A percentile compares a stretch with the other conserved stretches of the same genome.
These are phyloP conservation scores for Thalassia testudinum DNA, from an alignment of 116 monocot genomes.

Conservation along the genomic window DNA sequence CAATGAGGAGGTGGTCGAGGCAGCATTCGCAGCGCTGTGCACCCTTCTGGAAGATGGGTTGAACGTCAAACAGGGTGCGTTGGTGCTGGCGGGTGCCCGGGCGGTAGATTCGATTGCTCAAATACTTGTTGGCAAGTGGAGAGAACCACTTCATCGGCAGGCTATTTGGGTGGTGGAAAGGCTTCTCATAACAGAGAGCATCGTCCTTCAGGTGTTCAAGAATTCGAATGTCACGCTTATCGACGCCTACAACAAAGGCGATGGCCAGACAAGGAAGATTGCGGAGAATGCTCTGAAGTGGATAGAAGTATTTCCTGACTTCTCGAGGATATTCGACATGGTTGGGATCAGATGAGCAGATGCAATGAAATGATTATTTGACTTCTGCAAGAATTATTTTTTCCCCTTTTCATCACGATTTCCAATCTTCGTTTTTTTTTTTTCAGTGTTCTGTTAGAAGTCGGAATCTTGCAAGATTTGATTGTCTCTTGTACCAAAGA, in stretches of 20 bases:
- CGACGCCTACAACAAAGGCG: slow-evolving; percentile 39
- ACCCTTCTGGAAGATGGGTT: slow-evolving; percentile 70
- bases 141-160: slow-evolving; percentile 22
- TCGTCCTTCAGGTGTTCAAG: slow-evolving; percentile 23
- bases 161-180: slow-evolving; percentile 71
- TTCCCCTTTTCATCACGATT: no score
- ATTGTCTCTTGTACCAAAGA: no score
- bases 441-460: no score
- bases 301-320: slow-evolving; percentile 45
- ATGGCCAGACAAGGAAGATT: slow-evolving; percentile 42
- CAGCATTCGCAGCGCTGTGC: slow-evolving; percentile 62
- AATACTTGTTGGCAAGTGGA: slow-evolving; percentile 23
- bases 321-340: slow-evolving; percentile 18
- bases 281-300: slow-evolving; percentile 61
- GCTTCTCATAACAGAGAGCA: slow-evolving; percentile 41
- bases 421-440: no score
- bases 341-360: no score
- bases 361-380: no score
- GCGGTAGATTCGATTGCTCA: slow-evolving; percentile 46
- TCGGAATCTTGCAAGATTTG: no score
- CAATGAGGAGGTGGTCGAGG: slow-evolving; percentile 75
- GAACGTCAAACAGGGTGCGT: slow-evolving; percentile 47
- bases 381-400: no score
- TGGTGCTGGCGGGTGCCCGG: slow-evolving; percentile 29
- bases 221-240: slow-evolving; percentile 53